Percentiles rank a stretch among this genome's conserved stretches.
Evolutionary conservation across 176 grass and related monocot genomes (phyloP).

Genomic region (Oryza coarctata): DNA sequence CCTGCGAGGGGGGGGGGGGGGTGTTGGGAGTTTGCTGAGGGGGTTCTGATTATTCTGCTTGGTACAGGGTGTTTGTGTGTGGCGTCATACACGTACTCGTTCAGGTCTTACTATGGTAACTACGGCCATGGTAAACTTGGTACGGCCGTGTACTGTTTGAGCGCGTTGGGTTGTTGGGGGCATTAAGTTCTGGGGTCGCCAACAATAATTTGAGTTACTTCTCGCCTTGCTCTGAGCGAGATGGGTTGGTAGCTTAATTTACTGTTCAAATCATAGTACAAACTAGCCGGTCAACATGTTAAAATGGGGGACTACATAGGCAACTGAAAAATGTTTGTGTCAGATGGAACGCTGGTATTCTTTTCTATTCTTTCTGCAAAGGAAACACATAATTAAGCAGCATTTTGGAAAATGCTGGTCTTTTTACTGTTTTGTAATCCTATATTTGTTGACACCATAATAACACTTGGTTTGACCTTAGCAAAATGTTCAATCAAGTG

Average conservation of each 20-base stretch:
- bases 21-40: slow-evolving; percentile 21
- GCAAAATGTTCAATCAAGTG: background rate
- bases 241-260: slow-evolving; percentile 35
- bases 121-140: slow-evolving; percentile 23
- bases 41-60: slow-evolving; percentile 30
- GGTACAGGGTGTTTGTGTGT: background rate
- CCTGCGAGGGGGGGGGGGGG: background rate
- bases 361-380: background rate
- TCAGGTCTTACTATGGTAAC: slow-evolving; percentile 21
- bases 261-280: slow-evolving; percentile 25
- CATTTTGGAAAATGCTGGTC: background rate
- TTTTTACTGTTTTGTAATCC: background rate
- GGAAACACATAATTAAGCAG: background rate
- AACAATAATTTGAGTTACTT: slow-evolving; percentile 42
- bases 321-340: background rate
- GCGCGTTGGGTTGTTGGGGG: slow-evolving; percentile 30
- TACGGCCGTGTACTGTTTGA: slow-evolving; percentile 21
- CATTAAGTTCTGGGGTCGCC: slow-evolving; percentile 29
- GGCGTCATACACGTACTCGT: slow-evolving; percentile 33
- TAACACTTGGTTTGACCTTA: background rate
- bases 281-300: slow-evolving; percentile 13
- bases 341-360: background rate
- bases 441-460: background rate
- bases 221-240: background rate
- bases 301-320: background rate